Evolutionary conservation across 345 rosid genomes (phyloP), one percentile per base, ranked within the genome.

Genomic region (Euphorbia peplus): DNA sequence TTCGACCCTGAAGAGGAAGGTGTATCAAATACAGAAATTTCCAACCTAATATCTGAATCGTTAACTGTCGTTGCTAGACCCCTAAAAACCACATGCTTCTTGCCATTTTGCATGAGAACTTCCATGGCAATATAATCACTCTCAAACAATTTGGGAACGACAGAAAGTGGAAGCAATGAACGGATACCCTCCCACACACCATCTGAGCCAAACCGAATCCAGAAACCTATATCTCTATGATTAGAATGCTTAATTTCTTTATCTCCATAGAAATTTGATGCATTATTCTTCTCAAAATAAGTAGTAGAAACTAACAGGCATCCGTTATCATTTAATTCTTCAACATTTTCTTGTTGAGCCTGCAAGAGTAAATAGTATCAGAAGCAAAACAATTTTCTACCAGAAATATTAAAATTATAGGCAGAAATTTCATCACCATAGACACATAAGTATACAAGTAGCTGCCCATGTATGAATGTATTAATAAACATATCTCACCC

Each of bases 81-180:
- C 85, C 99, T 88, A 74, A 95, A 90, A 81, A 86, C 78, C 64
- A 81, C 95, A 70, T 91, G 96, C 80, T 91, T 95, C 91, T 87
- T 90, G 70, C 99, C 96, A 84, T 90, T 85, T 85, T 86, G 90
- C 88, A 91, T 79, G 59, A 81, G 73, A 75, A 90, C 88, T 79
- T 91, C 99, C 84, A 95, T 83, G 55, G 96, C 99, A 77, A 90
- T 60, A 70, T 79, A 90, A 65, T 91, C 88, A 54, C 79, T 76
- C 50, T 83, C 72, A 28, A 90, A 72, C 67, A 78, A 77, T 72
- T 84, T 91, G 26, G 99, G 99, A 60, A 84, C 90, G 35, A 91
- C 86, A 29, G 96, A 85, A 69, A 90, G 71, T 0, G 99, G 93
- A 80, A 95, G 96, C 76, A 90, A 75, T 19, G 97, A 91, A 16